These are phyloP conservation scores for Malassezia sympodialis DNA, from an alignment of 1,284 basidiomycete genomes.

Conservation along the genomic window DNA sequence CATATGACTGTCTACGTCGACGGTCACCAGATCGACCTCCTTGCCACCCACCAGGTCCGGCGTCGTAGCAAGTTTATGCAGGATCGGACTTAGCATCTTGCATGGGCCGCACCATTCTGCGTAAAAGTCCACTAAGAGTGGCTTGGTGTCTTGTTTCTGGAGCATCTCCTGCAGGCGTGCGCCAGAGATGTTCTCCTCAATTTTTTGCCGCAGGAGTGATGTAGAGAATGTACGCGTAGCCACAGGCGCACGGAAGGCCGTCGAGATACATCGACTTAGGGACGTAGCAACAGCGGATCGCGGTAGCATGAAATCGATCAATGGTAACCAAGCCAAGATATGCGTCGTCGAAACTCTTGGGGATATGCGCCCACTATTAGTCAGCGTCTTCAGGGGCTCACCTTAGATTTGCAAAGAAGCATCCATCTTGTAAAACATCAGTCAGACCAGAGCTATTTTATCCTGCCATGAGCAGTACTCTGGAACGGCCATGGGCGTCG, in stretches of 20 bases:
- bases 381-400: not conserved
- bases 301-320: not conserved
- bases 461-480: not conserved
- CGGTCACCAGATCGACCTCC: slow-evolving; percentile 24
- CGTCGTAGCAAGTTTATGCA: slow-evolving; percentile 22
- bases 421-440: not conserved
- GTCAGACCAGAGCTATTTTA: not conserved
- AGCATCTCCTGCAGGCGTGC: slow-evolving; percentile 12
- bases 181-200: slow-evolving; percentile 14
- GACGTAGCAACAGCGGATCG: not conserved
- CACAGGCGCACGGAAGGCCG: not conserved
- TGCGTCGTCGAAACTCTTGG: too few relatives aligned
- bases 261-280: not conserved
- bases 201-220: not conserved
- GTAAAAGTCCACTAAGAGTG: slow-evolving; percentile 32
- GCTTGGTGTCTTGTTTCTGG: slow-evolving; percentile 1
- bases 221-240: slow-evolving; percentile 5
- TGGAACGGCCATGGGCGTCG: not conserved
- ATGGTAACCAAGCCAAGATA: not conserved
- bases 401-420: not conserved
- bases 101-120: slow-evolving; percentile 37
- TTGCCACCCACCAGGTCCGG: slow-evolving; percentile 21
- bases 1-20: slow-evolving; percentile 30
- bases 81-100: slow-evolving; percentile 31
- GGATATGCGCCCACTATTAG: not conserved